A percentile compares a stretch with the other conserved stretches of the same genome.
Evolutionary conservation across 495 filamentous ascomycete species (phyloP).

Genomic region (Aspergillus funiculosus): DNA sequence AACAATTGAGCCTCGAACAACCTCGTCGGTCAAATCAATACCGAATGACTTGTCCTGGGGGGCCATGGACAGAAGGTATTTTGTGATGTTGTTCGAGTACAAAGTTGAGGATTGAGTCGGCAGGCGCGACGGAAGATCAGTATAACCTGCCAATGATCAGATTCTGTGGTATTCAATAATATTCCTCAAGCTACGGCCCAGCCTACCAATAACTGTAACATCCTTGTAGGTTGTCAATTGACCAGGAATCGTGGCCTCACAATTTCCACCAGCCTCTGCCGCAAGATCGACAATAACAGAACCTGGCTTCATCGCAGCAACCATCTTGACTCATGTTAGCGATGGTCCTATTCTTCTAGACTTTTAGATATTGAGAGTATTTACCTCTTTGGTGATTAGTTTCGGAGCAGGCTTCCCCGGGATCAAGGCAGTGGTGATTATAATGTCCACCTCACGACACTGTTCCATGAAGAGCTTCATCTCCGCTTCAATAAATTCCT

Average conservation of each 20-base stretch:
- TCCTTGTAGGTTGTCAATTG: constrained; percentile 62
- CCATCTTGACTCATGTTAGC: constrained; percentile 43
- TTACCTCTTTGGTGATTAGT: constrained; percentile 61
- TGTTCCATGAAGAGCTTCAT: constrained; percentile 83
- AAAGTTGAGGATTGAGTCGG: constrained; percentile 77
- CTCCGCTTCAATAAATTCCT: constrained; percentile 80
- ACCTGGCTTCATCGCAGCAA: constrained; percentile 74
- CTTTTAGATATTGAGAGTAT: neutral
- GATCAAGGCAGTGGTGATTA: constrained; percentile 78
- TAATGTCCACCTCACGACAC: constrained; percentile 76
- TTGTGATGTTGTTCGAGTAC: constrained; percentile 84
- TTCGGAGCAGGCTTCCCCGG: constrained; percentile 70
- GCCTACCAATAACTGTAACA: constrained; percentile 72
- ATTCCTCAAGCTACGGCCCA: too few relatives aligned
- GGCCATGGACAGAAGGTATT: constrained; percentile 70
- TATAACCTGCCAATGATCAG: too few relatives aligned
- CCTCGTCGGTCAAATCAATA: constrained; percentile 70
- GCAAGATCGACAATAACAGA: constrained; percentile 78
- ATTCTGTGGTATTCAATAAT: too few relatives aligned
- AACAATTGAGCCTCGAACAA: constrained; percentile 73
- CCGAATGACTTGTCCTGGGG: constrained; percentile 68
- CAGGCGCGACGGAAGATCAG: constrained; percentile 71
- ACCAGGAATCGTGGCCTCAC: constrained; percentile 65
- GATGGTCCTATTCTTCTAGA: too few relatives aligned
- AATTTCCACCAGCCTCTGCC: constrained; percentile 76